Evolutionary conservation across 2,329 filamentous ascomycete species (phyloP).

Genomic region (Botrytis galanthina): DNA sequence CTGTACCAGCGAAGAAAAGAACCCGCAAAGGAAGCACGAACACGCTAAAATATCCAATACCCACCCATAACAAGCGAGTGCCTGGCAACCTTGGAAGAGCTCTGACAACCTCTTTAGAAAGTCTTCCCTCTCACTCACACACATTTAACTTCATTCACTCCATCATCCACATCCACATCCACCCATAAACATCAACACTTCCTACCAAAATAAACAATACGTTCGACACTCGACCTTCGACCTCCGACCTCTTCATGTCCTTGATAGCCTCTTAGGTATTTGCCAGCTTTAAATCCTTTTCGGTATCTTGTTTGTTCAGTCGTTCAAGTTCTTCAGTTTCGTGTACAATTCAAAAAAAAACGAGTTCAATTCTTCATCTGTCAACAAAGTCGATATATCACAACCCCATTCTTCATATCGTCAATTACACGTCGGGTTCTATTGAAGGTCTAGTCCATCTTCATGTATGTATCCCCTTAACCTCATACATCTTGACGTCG

Average conservation of each 20-base stretch:
- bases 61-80: slow-evolving; percentile 15
- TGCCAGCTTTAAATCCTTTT: slow-evolving; percentile 8
- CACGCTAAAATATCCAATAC: not conserved
- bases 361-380: slow-evolving; percentile 19
- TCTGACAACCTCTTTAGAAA: slow-evolving; percentile 15
- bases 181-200: not conserved
- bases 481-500: not conserved
- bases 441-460: slow-evolving; percentile 3
- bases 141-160: slow-evolving; percentile 7
- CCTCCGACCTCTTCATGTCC: not conserved
- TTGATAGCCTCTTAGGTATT: slow-evolving; percentile 8
- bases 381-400: slow-evolving; percentile 30
- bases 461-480: slow-evolving; percentile 31
- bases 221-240: not conserved
- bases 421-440: slow-evolving; percentile 25
- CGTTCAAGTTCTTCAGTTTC: slow-evolving; percentile 13
- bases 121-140: slow-evolving; percentile 1
- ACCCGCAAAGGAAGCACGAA: slow-evolving; percentile 12
- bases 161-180: slow-evolving; percentile 12
- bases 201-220: slow-evolving; percentile 1
- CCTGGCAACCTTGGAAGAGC: slow-evolving; percentile 16
- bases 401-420: slow-evolving; percentile 18
- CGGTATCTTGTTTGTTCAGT: slow-evolving; percentile 17
- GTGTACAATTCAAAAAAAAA: slow-evolving; percentile 12
- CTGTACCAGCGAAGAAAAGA: not conserved